These are phyloP conservation scores for Breviolum minutum DNA, from an alignment of 73 alveolate species.

Conservation along the genomic window DNA sequence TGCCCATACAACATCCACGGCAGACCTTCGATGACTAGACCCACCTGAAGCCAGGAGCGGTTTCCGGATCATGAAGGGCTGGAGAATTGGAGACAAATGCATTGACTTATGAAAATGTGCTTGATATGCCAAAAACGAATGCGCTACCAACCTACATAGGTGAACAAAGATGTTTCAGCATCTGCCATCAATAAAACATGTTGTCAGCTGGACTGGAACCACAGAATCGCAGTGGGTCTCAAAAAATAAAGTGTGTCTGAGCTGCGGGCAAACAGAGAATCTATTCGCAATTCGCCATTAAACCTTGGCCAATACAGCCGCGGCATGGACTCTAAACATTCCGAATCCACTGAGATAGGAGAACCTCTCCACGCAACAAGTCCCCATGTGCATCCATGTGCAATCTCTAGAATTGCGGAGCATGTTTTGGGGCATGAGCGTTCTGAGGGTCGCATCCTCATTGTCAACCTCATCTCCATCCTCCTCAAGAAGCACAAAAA, in stretches of 20 bases:
- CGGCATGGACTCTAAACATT: too few species aligned
- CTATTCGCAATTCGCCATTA: conserved; percentile 56
- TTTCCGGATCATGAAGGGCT: too few species aligned
- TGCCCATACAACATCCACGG: too few species aligned
- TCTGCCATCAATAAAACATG: neutral
- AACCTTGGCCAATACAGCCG: neutral
- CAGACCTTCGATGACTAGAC: conserved; percentile 83
- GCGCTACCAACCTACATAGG: neutral
- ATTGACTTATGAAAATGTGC: neutral
- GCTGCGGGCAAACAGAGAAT: neutral
- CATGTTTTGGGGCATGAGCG: conserved; percentile 3
- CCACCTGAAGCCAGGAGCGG: conserved; percentile 19
- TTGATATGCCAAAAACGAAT: neutral
- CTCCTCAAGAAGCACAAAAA: neutral
- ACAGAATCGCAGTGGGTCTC: neutral
- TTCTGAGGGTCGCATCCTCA: conserved; percentile 58
- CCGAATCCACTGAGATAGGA: too few species aligned
- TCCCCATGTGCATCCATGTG: neutral
- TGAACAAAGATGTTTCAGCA: neutral
- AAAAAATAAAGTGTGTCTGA: neutral
- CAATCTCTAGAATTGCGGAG: neutral
- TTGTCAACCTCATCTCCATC: conserved; percentile 74
- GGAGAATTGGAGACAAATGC: too few species aligned
- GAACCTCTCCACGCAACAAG: too few species aligned
- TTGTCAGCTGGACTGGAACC: neutral